phyloP scores from a whole-genome alignment of 2,329 filamentous ascomycete genomes.

The Penicillium brevicompactum region DNA sequence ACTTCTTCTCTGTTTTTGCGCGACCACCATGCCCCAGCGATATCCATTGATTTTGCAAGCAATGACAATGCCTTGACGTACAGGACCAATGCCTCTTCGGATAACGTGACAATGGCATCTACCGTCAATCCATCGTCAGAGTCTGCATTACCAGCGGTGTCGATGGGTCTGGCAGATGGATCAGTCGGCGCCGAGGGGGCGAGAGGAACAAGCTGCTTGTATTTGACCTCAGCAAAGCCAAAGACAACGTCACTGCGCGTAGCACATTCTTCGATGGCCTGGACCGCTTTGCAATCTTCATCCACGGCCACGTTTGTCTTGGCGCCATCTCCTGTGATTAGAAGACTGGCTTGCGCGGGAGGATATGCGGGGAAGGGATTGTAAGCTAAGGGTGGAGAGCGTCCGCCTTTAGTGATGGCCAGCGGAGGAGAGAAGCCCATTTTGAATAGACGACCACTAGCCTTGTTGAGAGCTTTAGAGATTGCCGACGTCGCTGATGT shows the following conservation, averaged over 20 bases:
- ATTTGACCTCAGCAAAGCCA: slow-evolving; percentile 97
- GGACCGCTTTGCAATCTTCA: slow-evolving; percentile 77
- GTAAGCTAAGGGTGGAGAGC: slow-evolving; percentile 49
- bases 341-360: slow-evolving; percentile 68
- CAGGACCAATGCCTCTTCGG: slow-evolving; percentile 90
- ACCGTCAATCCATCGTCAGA: slow-evolving; percentile 77
- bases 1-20: slow-evolving; percentile 71
- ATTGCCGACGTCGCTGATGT: slow-evolving; percentile 87
- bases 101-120: slow-evolving; percentile 82
- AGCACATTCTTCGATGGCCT: slow-evolving; percentile 86
- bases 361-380: slow-evolving; percentile 85
- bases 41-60: slow-evolving; percentile 92
- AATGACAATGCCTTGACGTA: slow-evolving; percentile 94
- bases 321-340: slow-evolving; percentile 62
- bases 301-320: slow-evolving; percentile 66
- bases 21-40: slow-evolving; percentile 89
- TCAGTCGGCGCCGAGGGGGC: slow-evolving; percentile 65
- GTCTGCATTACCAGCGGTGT: slow-evolving; percentile 32
- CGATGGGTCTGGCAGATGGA: slow-evolving; percentile 28
- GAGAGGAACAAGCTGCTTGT: slow-evolving; percentile 90
- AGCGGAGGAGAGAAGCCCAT: slow-evolving; percentile 54
- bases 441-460: slow-evolving; percentile 65
- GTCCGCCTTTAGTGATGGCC: slow-evolving; percentile 47
- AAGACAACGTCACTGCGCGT: slow-evolving; percentile 95
- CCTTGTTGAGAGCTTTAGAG: slow-evolving; percentile 91